These are phyloP conservation scores for Myxozyma nipponensis DNA, from an alignment of 805 yeast genomes.

Conservation along the genomic window DNA sequence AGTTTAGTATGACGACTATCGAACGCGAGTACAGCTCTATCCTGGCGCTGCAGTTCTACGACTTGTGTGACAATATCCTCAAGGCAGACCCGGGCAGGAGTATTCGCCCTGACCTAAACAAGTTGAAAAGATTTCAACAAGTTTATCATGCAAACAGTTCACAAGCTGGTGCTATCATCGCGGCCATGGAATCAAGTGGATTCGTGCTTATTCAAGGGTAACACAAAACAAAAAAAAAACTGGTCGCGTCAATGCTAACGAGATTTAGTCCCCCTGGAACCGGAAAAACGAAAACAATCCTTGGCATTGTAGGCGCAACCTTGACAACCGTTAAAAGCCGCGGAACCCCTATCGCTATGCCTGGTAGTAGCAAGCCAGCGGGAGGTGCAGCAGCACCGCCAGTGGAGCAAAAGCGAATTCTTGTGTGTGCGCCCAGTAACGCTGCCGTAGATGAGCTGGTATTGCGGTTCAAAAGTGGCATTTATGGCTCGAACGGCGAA, in stretches of 20 bases:
- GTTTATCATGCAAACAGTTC: slow-evolving; percentile 71
- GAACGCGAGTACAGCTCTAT: slow-evolving; percentile 90
- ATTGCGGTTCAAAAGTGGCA: slow-evolving; percentile 71
- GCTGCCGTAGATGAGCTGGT: slow-evolving; percentile 98
- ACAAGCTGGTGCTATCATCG: slow-evolving; percentile 85
- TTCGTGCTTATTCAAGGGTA: slow-evolving; percentile 87
- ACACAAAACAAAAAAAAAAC: slow-evolving; percentile 1
- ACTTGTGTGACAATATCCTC: slow-evolving; percentile 62
- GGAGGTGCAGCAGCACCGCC: slow-evolving; percentile 13
- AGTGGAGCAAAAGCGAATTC: slow-evolving; percentile 50
- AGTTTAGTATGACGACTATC: slow-evolving; percentile 66
- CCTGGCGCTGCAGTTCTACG: slow-evolving; percentile 77
- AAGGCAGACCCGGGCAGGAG: slow-evolving; percentile 56
- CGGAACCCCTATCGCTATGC: slow-evolving; percentile 27
- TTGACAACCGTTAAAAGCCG: slow-evolving; percentile 33
- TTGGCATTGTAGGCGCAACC: slow-evolving; percentile 82
- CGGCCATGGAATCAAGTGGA: slow-evolving; percentile 64
- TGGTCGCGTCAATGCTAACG: neutral
- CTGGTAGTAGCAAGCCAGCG: slow-evolving; percentile 33
- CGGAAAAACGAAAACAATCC: slow-evolving; percentile 95
- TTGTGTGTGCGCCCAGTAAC: slow-evolving; percentile 96
- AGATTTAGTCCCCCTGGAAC: slow-evolving; percentile 82
- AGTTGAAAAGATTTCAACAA: slow-evolving; percentile 44
- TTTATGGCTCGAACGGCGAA: slow-evolving; percentile 44
- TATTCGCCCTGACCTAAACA: slow-evolving; percentile 37